Conservation (phyloP, 2,329 filamentous ascomycete genomes). For the Juglanconis sp. region DNA sequence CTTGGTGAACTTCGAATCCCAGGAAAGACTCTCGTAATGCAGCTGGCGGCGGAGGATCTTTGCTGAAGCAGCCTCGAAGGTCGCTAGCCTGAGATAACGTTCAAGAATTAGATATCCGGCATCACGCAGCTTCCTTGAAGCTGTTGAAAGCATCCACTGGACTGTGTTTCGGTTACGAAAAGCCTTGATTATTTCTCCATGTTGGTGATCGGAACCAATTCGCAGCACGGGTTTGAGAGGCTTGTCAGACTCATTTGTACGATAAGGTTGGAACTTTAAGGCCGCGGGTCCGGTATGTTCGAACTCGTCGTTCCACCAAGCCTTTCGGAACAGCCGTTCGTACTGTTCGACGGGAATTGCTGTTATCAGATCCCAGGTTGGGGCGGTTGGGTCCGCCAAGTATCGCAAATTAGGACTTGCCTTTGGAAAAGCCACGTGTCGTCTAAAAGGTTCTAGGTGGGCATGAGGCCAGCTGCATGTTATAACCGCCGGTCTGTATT, state of each 20-base stretch:
- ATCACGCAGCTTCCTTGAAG: neutral
- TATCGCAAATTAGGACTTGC: neutral
- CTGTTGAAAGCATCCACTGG: neutral
- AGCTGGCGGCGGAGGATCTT: neutral
- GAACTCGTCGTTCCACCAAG: neutral
- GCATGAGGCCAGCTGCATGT: neutral
- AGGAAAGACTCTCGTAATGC: neutral
- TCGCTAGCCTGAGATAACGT: neutral
- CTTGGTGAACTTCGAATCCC: neutral
- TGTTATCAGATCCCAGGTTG: neutral
- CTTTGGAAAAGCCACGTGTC: neutral
- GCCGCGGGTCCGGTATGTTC: neutral
- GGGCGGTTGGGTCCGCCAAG: neutral
- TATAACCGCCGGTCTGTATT: neutral
- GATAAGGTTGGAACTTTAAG: neutral
- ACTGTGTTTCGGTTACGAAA: neutral
- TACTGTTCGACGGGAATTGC: neutral
- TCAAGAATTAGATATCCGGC: neutral
- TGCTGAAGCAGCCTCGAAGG: neutral
- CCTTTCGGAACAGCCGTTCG: neutral
- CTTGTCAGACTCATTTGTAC: neutral
- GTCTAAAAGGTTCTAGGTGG: neutral
- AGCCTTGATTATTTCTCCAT: neutral
- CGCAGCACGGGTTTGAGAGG: neutral
- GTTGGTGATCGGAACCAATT: neutral